Conservation (phyloP, 2,329 filamentous ascomycete species). For the Pseudogymnoascus sp. region DNA sequence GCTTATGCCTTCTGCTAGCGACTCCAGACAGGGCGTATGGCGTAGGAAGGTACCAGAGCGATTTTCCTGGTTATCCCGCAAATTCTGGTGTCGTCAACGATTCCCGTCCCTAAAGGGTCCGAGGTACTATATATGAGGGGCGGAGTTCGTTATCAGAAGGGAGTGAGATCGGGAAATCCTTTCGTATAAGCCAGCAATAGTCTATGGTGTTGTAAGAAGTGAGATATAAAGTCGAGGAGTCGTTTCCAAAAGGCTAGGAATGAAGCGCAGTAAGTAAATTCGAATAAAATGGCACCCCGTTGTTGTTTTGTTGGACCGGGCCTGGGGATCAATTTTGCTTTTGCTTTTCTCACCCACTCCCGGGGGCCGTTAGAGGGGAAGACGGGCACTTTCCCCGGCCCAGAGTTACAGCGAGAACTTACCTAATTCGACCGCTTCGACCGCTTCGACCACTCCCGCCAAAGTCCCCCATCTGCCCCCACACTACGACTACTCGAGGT, state of each 20-base stretch:
- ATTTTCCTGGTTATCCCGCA: neutral
- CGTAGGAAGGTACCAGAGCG: conserved; percentile 3
- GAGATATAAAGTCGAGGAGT: neutral
- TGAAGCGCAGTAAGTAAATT: neutral
- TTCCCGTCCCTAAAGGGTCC: conserved; percentile 3
- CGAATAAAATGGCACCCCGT: neutral
- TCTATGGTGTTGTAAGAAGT: neutral
- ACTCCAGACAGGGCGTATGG: neutral
- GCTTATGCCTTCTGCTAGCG: conserved; percentile 5
- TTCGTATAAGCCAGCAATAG: neutral
- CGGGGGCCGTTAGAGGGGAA: neutral
- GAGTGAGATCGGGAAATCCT: neutral
- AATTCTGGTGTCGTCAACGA: conserved; percentile 6
- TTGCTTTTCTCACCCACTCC: conserved; percentile 4
- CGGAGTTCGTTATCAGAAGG: conserved; percentile 5
- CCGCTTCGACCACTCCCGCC: neutral
- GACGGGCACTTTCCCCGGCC: neutral
- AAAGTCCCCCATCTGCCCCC: neutral
- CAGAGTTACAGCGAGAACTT: conserved; percentile 4
- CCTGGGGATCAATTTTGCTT: conserved; percentile 4
- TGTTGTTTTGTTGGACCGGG: neutral
- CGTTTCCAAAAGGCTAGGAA: neutral
- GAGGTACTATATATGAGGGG: conserved; percentile 2
- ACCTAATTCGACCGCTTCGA: neutral
- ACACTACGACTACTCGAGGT: conserved; percentile 3